Base-by-base conservation (phyloP, 768 basidiomycete genomes). In the Hygrophorus russula region DNA sequence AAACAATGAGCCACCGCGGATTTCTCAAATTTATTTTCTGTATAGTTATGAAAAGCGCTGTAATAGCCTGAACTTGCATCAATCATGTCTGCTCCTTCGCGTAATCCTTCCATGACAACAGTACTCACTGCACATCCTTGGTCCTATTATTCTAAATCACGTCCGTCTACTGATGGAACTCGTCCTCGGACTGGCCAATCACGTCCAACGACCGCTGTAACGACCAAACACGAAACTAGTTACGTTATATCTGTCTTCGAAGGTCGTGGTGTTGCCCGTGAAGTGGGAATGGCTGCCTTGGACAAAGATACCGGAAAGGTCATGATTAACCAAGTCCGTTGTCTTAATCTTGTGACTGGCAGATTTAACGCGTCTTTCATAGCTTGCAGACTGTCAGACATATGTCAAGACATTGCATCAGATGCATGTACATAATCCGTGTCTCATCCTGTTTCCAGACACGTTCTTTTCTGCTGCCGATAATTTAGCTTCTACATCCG, bases 361-460 rank as follows among this genome's bases (percentile, higher is more conserved):
- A 27, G 46, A 48, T 41, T 13, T 41, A 35, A 44, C 28, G 46
- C 39, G 34, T 39, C 8, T 20, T 32, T 17, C 9, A 45, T 50
- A 93, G 87, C 69, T 90, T 24, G 77, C 82, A 29, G 92, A 96
- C 56, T 82, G 82, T 46, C 79, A 86, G 44, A 91, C 90, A 11
- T 93, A 90, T 49, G 80, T 89, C 46, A 91, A 91, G 59, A 86
- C 87, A 0, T 60, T 91, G 14, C 85, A 90, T 54, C 87, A 90
- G 49, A 78, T 90, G 76, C 79, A 86, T 52, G 58, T 88, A 8
- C 82, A 90, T 50, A 66, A 63, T 4, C 91, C 91, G 0, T 67
- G 61, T 9, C 64, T 81, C 17, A 68, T 94, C 30, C 68, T 94
- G 13, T 76, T 93, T 15, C 89, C 89, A 2, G 87, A 92, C 56